These are phyloP conservation scores for Rhizopus delemar DNA, from an alignment of 371 early-diverging fungal genomes.

Conservation along the genomic window DNA sequence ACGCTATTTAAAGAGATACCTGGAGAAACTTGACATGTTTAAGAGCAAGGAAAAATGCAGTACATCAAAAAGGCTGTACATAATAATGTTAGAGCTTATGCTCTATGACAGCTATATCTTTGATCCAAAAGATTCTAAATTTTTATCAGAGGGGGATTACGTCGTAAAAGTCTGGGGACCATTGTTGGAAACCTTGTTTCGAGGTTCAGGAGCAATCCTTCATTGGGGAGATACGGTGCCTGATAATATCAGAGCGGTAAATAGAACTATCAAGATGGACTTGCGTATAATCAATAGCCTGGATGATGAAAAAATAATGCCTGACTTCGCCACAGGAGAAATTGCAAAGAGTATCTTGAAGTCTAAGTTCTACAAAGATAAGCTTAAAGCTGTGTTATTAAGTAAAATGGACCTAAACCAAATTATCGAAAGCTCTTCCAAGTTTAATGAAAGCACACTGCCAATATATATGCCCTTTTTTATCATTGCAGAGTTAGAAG, in stretches of 20 bases:
- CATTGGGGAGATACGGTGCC: constrained; percentile 16
- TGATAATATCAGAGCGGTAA: constrained; percentile 7
- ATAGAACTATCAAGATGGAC: constrained; percentile 5
- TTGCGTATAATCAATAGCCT: constrained; percentile 1
- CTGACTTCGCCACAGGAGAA: constrained; percentile 12
- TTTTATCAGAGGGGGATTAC: constrained; percentile 17
- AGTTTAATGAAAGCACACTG: constrained; percentile 3
- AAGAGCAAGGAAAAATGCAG: constrained; percentile 5
- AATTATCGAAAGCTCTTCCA: constrained; percentile 9
- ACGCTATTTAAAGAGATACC: constrained; percentile 12
- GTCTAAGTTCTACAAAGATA: constrained; percentile 16
- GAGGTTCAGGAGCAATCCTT: constrained; percentile 5
- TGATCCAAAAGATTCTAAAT: constrained; percentile 8
- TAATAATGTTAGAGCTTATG: constrained; percentile 10
- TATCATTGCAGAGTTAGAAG: constrained; percentile 16
- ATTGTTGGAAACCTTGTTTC: constrained; percentile 14
- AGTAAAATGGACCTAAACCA: constrained; percentile 17
- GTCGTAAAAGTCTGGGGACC: constrained; percentile 16
- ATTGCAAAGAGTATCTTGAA: constrained; percentile 8
- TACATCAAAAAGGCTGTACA: constrained; percentile 10
- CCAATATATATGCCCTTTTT: constrained; percentile 12
- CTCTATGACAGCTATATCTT: constrained; percentile 12
- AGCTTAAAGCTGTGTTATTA: constrained; percentile 15
- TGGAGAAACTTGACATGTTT: constrained; percentile 3
- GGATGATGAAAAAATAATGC: constrained; percentile 3